Evolutionary conservation across 1,284 basidiomycete species (phyloP).

Genomic region (Apiotrichum porosum): DNA sequence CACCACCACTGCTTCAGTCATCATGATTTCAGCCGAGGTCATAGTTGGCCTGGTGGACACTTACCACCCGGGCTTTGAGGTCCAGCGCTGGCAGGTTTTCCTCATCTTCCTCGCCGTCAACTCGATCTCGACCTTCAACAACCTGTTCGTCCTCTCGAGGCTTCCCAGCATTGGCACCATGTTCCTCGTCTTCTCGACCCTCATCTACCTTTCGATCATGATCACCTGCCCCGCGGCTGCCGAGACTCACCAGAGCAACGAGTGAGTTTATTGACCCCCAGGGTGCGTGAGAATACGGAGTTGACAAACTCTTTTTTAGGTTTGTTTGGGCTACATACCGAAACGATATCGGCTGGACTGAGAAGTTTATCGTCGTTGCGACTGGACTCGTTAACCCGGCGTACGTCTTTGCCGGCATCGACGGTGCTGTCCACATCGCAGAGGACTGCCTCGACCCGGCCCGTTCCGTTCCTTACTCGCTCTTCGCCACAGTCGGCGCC

Average conservation of each 20-base stretch:
- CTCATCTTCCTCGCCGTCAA: conserved; percentile 11
- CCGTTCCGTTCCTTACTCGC: neutral
- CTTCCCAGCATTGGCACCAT: conserved; percentile 7
- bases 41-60: conserved; percentile 7
- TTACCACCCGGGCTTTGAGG: conserved; percentile 11
- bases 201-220: conserved; percentile 2
- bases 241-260: neutral
- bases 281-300: too few species aligned
- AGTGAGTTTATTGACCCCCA: neutral
- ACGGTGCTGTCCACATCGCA: conserved; percentile 6
- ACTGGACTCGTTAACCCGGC: conserved; percentile 8
- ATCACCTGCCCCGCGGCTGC: conserved; percentile 17
- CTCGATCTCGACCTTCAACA: conserved; percentile 8
- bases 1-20: conserved; percentile 12
- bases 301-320: neutral
- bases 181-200: conserved; percentile 5
- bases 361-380: conserved; percentile 5
- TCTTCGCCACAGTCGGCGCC: neutral
- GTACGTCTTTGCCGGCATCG: conserved; percentile 3
- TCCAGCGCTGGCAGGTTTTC: conserved; percentile 19
- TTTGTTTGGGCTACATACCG: conserved; percentile 5
- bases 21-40: conserved; percentile 13
- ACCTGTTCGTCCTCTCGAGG: conserved; percentile 6
- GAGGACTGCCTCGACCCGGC: conserved; percentile 7
- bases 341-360: conserved; percentile 2